Base-by-base conservation (phyloP, 164 flowering plant genomes). In the Protea cynaroides region DNA sequence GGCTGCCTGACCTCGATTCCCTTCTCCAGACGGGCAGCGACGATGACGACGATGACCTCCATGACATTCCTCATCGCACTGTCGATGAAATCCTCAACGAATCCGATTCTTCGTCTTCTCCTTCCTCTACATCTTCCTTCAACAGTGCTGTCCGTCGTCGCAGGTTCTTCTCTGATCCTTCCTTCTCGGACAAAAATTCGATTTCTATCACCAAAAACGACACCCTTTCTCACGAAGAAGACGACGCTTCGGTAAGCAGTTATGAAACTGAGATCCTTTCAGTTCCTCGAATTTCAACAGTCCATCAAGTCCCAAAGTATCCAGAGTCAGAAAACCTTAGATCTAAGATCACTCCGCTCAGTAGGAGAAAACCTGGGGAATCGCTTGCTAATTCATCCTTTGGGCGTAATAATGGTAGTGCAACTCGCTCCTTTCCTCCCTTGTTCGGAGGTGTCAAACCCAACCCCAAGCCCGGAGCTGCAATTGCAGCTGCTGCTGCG, bases 401-500 rank as follows among this genome's bases (percentile, higher is more conserved):
- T 22, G 72, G 72, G n/a, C 69, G 81, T 65, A 71, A 29, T 29
- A 29, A 29, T 29, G 34, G 34, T 29, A 29, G 71, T 64, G 54
- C 59, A 36, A 55, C 74, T 25, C 66, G 67, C 19, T 46, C 70
- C 21, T 66, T 80, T 62, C 72, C 80, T 21, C 73, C 67, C 19
- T 61, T 87, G 61, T 86, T 86, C 43, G 88, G 86, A 0, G 79
- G 83, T 34, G 80, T 86, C 25, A 76, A 84, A 56, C 71, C 84
- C 25, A 87, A 76, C 56, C 84, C 81, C 36, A 91, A 88, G 79
- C 98, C 98, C 1, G 98, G 98, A 10, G 98, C 91, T n/a, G 98
- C 98, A 0, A 83, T 94, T 29, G 98, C 98, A 4, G 98, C 98
- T 0, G 98, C 98, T 0, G 89, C 84, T 0, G 99, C 99, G 0